Base-by-base conservation (phyloP, 23 red algal species). In the Rhodosorus marinus region DNA sequence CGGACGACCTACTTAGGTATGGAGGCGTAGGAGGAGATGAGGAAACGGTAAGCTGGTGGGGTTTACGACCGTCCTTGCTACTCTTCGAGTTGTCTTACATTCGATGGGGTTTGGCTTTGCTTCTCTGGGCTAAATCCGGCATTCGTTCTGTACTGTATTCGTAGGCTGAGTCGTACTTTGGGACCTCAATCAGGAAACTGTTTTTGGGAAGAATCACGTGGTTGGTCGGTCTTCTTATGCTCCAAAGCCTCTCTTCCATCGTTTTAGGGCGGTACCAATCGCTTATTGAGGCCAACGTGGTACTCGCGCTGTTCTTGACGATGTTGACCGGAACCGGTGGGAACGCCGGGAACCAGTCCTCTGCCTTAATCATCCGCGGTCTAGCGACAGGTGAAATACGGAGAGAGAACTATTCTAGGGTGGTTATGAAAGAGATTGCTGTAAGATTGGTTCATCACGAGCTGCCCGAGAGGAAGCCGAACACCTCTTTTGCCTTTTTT, bases 261-360 rank as follows among this genome's bases (percentile, higher is more conserved):
- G 45, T 76, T 9, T 29, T 76, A 14, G 34, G 71, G 21, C 24
- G 8, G 4, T 76, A 55, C 26, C 21, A 34, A 31, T 6, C 47
- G 1, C 71, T 76, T 8, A 76, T 76, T 33, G 71, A 76, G 51
- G 15, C 34, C 17, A 51, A 76, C 36, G 71, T 76, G 5, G 41
- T 76, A 1, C 34, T 76, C 4, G 71, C 71, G 4, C 35, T 66
- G 5, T 76, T 76, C 33, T 62, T 76, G 22, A 76, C 71, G 8
- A 76, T 54, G 41, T 26, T 65, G 33, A 40, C 43, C 1, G 71
- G 71, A 14, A 49, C 71, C 2, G 71, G 71, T 21, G 71, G 71
- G 5, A 76, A 76, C 23, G 58, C 71, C 32, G 71, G 71, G 9
- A 67, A 66, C 25, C 71, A 76, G 25, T 52, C 40, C 28, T 41